Evolutionary conservation across 2,329 filamentous ascomycete genomes (phyloP), one percentile per base, ranked within the genome.

Genomic region (Ceratocystis eucalypticola): DNA sequence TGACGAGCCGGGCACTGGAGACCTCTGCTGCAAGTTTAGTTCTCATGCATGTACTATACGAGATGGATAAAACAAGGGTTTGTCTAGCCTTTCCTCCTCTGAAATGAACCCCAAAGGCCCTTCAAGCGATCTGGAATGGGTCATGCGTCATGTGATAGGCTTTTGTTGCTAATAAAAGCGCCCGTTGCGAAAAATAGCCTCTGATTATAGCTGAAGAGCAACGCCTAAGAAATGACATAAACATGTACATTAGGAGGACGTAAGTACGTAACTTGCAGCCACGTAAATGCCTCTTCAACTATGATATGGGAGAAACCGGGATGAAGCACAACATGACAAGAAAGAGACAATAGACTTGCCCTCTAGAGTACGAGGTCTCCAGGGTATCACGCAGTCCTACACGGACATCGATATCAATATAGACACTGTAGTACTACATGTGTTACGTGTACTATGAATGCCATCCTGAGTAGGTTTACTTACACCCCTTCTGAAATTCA

Each of bases 281-380:
- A 57, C 17, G n/a, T 33, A 44, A 44, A 46, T 55, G 55, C 28
- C 55, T 33, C 28, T 25, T 59, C 15, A n/a, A 59, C 55, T n/a
- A 63, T 45, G 5, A 5, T 48, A 50, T 63, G 65, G 61, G 53
- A 66, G 45, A 66, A 66, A 66, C 61, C 65, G 59, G 65, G 63
- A 66, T 22, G n/a, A 28, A 62, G 59, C 8, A 57, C 53, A 53
- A 37, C 17, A 44, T 7, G 17, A 33, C 44, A 45, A n/a, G 25
- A 63, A 50, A 30, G 59, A 53, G 15, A 59, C 28, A 59, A 33
- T 25, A n/a, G 20, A n/a, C 28, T 59, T 59, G 25, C 25, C 17
- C n/a, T 3, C 5, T 59, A n/a, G 17, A 59, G n/a, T 8, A 37
- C 30, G 33, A 30, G 25, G 3, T 5, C n/a, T 1, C 48, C 12